These are phyloP conservation scores for Fragaria vesca DNA, from an alignment of 306 rosid genomes.

Conservation along the genomic window DNA sequence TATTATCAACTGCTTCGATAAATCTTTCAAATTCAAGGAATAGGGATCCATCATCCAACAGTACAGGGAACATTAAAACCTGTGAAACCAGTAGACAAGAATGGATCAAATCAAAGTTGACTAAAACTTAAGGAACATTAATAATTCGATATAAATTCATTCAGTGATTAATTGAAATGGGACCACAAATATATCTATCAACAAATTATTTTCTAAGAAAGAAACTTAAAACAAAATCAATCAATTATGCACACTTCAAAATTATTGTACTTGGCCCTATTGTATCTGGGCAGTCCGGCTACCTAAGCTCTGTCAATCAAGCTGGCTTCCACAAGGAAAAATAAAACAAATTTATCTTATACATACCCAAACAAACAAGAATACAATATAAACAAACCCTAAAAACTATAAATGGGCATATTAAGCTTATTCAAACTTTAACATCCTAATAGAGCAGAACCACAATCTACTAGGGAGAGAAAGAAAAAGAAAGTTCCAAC, in stretches of 20 bases:
- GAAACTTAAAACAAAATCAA: not conserved
- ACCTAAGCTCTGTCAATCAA: not conserved
- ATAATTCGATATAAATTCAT: not conserved
- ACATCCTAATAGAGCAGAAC: not conserved
- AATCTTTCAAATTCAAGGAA: conserved; percentile 84
- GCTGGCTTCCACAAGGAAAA: not conserved
- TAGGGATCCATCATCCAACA: conserved; percentile 67
- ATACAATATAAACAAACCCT: too few relatives aligned
- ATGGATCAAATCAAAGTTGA: not conserved
- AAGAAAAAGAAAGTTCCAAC: not conserved
- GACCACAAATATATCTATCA: not conserved
- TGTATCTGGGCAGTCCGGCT: not conserved
- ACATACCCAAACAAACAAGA: not conserved
- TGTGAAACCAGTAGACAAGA: conserved; percentile 32
- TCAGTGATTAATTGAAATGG: not conserved
- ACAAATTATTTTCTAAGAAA: not conserved
- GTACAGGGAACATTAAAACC: conserved; percentile 87
- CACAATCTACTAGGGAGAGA: not conserved
- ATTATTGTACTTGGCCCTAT: not conserved
- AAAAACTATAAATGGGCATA: too few relatives aligned
- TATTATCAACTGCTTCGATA: conserved; percentile 81
- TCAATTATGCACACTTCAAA: not conserved
- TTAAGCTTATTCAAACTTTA: not conserved
- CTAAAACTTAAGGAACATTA: not conserved
- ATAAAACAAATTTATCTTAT: not conserved